Evolutionary conservation across 768 basidiomycete genomes (phyloP).

Genomic region (Leccinum fibrillosum): DNA sequence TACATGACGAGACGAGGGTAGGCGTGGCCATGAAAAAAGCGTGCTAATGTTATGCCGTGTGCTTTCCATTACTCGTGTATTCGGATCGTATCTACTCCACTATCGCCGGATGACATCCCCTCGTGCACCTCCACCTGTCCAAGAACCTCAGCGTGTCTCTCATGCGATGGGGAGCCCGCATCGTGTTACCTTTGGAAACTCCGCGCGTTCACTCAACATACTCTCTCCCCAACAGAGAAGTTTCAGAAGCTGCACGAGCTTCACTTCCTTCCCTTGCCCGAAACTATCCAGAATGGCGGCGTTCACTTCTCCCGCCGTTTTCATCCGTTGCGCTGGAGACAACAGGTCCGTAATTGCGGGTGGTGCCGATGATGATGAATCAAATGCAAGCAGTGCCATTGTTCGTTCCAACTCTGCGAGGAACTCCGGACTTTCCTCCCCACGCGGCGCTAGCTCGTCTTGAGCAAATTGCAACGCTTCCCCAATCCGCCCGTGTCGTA

Average conservation of each 20-base stretch:
- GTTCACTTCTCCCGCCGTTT: conserved; percentile 95
- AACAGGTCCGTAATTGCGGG: conserved; percentile 78
- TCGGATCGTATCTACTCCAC: conserved; percentile 14
- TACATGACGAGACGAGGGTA: not conserved
- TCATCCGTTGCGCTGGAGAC: conserved; percentile 83
- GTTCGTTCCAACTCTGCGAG: conserved; percentile 88
- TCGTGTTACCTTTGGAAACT: conserved; percentile 71
- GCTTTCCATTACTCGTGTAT: conserved; percentile 23
- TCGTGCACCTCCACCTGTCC: conserved; percentile 32
- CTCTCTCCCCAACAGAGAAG: conserved; percentile 87
- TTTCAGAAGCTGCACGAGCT: conserved; percentile 77
- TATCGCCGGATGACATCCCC: conserved; percentile 14
- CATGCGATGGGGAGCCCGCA: conserved; percentile 9
- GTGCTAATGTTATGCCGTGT: conserved; percentile 2
- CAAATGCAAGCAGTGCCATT: conserved; percentile 89
- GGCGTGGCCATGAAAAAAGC: not conserved
- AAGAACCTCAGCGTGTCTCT: conserved; percentile 24
- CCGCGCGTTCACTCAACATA: conserved; percentile 70
- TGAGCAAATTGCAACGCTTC: conserved; percentile 92
- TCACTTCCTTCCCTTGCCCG: conserved; percentile 91
- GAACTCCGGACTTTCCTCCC: conserved; percentile 93
- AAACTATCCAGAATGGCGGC: conserved; percentile 90
- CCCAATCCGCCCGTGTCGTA: conserved; percentile 73
- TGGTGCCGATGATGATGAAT: conserved; percentile 46
- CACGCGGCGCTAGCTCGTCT: conserved; percentile 88